Evolutionary conservation across 2,329 filamentous ascomycete species (phyloP), one percentile per base, ranked within the genome.

Genomic region (Paraphaeosphaeria minitans): DNA sequence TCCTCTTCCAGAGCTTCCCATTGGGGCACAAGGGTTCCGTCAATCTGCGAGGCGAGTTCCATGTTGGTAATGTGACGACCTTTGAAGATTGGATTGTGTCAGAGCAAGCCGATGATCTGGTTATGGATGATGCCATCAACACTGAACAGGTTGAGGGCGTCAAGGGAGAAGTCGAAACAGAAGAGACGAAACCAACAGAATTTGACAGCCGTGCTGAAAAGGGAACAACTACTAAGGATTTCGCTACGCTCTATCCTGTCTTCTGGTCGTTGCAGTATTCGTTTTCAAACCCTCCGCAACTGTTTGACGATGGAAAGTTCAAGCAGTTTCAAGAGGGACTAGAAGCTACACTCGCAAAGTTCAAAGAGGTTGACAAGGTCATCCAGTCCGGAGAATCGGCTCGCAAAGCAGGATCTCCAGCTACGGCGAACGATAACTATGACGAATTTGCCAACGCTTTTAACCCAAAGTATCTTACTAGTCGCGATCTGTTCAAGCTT

Each of bases 401-500:
- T 53, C 80, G 82, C 48, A 88, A 87, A 62, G 67, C 65, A 58
- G 68, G 64, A 19, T 55, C 85, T 84, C 63, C 86, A 85, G 5
- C 78, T 75, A 31, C 96, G 93, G 77, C 86, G 45, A 82, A 84
- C 12, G 83, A 83, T 53, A 85, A 86, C 8, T 82, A 85, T 51
- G 84, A 86, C 55, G 88, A 89, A 60, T 80, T 88, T 52, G 83
- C 87, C 24, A 89, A 87, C 71, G 88, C 86, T 24, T 98, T 97
- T 79, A 99, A 99, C 70, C 94, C 96, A 1, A 99, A 98, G 74
- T 99, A 99, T 74, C 84, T 99, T 19, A 99, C 95, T n/a, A 98
- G 93, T 75, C 86, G 90, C 64, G 96, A 99, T 74, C 82, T 99
- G 1, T 99, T 99, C 76, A 92, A 96, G 69, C 85, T 99, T 47